Percentiles rank a stretch among this genome's conserved stretches.
These are phyloP conservation scores for Psilocybe mexicana DNA, from an alignment of 1,284 basidiomycete species.

Conservation along the genomic window DNA sequence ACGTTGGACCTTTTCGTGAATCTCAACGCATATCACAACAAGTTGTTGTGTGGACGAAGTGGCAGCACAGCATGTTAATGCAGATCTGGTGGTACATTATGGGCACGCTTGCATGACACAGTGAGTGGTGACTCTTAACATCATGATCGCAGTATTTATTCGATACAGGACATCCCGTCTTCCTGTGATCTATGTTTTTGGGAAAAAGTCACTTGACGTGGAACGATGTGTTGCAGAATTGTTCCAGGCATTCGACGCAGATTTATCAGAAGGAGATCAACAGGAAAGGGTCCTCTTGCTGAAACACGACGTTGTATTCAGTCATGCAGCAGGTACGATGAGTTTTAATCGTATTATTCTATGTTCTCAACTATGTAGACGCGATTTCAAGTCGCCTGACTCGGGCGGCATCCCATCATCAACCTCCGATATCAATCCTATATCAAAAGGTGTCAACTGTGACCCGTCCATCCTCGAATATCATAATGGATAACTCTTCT, in stretches of 20 bases:
- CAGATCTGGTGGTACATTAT: conserved; percentile 92
- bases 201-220: conserved; percentile 61
- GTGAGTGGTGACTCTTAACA: conserved; percentile 43
- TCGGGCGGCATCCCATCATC: conserved; percentile 22
- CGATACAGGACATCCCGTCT: conserved; percentile 68
- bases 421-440: conserved; percentile 10
- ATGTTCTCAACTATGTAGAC: conserved; percentile 27
- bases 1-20: conserved; percentile 16
- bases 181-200: conserved; percentile 86
- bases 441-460: conserved; percentile 13
- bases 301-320: conserved; percentile 81
- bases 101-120: conserved; percentile 95
- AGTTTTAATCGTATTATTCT: conserved; percentile 1
- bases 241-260: conserved; percentile 31
- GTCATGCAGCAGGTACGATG: conserved; percentile 61
- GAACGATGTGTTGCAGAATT: conserved; percentile 51
- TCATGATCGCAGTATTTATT: not conserved
- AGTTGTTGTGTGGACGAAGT: conserved; percentile 98
- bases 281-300: conserved; percentile 35
- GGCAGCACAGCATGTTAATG: conserved; percentile 91
- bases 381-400: conserved; percentile 37
- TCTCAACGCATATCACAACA: conserved; percentile 1
- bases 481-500: not conserved
- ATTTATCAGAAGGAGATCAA: not conserved
- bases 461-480: not conserved